Conservation (phyloP, 2,329 filamentous ascomycete species). For the Aspergillus quadrilineatus region DNA sequence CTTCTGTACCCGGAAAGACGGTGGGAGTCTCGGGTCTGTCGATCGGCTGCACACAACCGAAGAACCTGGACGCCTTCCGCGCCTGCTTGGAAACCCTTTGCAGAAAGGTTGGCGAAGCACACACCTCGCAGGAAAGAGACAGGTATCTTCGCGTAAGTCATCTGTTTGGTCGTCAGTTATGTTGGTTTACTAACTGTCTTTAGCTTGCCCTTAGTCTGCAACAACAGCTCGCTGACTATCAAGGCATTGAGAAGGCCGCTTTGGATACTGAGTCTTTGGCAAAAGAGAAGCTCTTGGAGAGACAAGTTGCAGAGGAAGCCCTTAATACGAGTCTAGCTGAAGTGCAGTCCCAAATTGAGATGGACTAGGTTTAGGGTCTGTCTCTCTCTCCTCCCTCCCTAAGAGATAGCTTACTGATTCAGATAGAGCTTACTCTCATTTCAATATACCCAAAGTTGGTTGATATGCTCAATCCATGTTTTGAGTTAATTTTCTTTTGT, state of each 20-base stretch:
- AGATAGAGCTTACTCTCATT: background rate
- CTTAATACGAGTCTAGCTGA: slow-evolving; percentile 14
- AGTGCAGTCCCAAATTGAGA: slow-evolving; percentile 13
- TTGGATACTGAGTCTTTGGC: slow-evolving; percentile 13
- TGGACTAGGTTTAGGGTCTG: slow-evolving; percentile 6
- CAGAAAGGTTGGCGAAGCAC: slow-evolving; percentile 12
- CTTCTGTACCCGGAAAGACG: background rate
- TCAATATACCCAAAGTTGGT: too few relatives aligned
- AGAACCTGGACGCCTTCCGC: slow-evolving; percentile 5
- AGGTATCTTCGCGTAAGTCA: slow-evolving; percentile 20
- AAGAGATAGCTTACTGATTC: background rate
- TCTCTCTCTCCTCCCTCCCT: background rate
- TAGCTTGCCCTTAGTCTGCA: slow-evolving; percentile 20
- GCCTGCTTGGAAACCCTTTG: slow-evolving; percentile 16
- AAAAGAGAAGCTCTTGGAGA: slow-evolving; percentile 13
- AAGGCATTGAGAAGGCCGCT: slow-evolving; percentile 10
- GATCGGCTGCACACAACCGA: background rate
- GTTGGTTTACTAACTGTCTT: background rate
- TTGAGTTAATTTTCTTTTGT: too few relatives aligned
- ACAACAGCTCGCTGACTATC: slow-evolving; percentile 19
- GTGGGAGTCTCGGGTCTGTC: background rate
- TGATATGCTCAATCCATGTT: too few relatives aligned
- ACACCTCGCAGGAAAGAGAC: slow-evolving; percentile 14
- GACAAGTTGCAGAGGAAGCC: slow-evolving; percentile 4
- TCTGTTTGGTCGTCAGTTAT: background rate